These are phyloP conservation scores for Pichia sp. DNA, from an alignment of 1,139 yeast genomes.

Conservation along the genomic window DNA sequence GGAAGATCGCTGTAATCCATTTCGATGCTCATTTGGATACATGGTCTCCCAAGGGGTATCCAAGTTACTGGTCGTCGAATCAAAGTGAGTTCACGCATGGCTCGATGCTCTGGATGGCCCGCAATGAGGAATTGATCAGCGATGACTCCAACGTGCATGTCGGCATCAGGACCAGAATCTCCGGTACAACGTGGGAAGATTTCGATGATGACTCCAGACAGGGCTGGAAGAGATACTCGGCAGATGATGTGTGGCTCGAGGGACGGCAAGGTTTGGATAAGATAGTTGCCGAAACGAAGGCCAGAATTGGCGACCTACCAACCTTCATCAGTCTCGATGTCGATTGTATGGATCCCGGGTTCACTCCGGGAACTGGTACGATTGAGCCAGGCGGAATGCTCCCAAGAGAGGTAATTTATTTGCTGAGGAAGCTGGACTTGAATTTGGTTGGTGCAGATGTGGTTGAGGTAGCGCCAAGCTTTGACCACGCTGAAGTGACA, in stretches of 20 bases:
- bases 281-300: conserved; percentile 48
- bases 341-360: conserved; percentile 77
- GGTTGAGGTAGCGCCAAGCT: conserved; percentile 75
- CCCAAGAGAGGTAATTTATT: conserved; percentile 66
- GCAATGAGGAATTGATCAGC: conserved; percentile 57
- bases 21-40: conserved; percentile 80
- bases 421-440: conserved; percentile 57
- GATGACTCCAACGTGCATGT: conserved; percentile 59
- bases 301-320: conserved; percentile 49
- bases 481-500: conserved; percentile 67
- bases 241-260: conserved; percentile 65
- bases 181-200: conserved; percentile 53
- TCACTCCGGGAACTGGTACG: conserved; percentile 81
- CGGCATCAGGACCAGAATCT: conserved; percentile 65
- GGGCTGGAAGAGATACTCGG: conserved; percentile 58
- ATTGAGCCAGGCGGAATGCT: conserved; percentile 81
- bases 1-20: conserved; percentile 64
- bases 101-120: conserved; percentile 77
- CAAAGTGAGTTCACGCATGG: conserved; percentile 70
- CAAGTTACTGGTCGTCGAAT: conserved; percentile 66
- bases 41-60: conserved; percentile 67
- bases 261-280: conserved; percentile 57
- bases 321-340: conserved; percentile 72
- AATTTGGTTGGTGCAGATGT: conserved; percentile 73
- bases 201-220: conserved; percentile 60